A percentile compares a stretch with the other conserved stretches of the same genome.
phyloP scores from a whole-genome alignment of 129 eudicot species.

The Rutidosis leptorrhynchoides region DNA sequence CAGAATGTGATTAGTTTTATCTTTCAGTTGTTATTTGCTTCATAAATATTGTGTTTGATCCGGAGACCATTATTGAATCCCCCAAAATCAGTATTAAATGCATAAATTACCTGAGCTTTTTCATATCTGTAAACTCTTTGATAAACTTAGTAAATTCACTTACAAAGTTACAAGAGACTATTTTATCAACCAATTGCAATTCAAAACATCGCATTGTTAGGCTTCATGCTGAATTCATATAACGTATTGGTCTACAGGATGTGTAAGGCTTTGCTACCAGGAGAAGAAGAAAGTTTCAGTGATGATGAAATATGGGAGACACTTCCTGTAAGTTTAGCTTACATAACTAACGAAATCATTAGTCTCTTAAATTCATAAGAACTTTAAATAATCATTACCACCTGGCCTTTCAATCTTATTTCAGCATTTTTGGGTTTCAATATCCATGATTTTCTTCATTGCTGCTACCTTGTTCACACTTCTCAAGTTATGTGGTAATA shows the following conservation, averaged over 20 bases:
- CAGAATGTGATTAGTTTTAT: no score
- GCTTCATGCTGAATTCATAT: background rate
- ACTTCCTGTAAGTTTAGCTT: conserved; percentile 71
- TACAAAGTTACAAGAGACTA: background rate
- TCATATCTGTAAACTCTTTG: no score
- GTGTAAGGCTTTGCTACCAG: conserved; percentile 87
- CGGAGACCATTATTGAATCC: no score
- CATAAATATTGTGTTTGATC: no score
- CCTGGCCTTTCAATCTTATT: background rate
- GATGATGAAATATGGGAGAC: conserved; percentile 95
- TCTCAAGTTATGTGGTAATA: conserved; percentile 82
- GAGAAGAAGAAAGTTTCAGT: conserved; percentile 68
- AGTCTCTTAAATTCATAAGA: background rate
- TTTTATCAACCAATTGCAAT: background rate
- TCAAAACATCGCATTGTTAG: conserved; percentile 4
- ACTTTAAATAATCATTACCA: background rate
- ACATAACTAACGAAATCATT: background rate
- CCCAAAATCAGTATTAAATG: no score
- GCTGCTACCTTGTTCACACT: conserved; percentile 85
- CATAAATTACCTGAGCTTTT: no score
- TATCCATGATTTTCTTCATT: conserved; percentile 90
- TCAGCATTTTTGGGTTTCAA: conserved; percentile 92
- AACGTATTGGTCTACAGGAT: conserved; percentile 40
- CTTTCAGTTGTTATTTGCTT: no score
- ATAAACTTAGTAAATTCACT: no score